Base-by-base conservation (phyloP, 2,329 filamentous ascomycete species). In the Coniella lustricola region DNA sequence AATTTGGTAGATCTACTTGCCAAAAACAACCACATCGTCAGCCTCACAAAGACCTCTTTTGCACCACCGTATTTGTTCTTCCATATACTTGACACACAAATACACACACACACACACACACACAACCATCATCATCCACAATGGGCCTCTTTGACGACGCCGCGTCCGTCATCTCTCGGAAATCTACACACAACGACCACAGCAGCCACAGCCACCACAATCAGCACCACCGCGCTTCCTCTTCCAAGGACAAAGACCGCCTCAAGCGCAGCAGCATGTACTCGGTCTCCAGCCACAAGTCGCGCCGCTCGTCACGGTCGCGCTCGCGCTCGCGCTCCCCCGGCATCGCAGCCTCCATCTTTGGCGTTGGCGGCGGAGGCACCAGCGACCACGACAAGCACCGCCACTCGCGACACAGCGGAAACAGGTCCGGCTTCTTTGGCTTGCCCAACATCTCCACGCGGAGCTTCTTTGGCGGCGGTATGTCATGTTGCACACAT, bases 401-500 rank as follows among this genome's bases (percentile, higher is more conserved):
- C 22, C 51, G 44, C 37, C 41, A 43, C 46, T 44, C 50, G 29
- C 48, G 48, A 8, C 60, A 69, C 60, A 71, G 68, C 57, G 59
- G 65, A 37, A 70, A 67, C n/a, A 60, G 66, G 21, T 63, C 66
- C 29, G 72, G 70, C 45, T 72, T 78, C 59, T 76, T 75, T 53
- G 66, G 71, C 37, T 58, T 73, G 39, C 69, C 70, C 47, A 71
- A 71, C 52, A 59, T 59, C 49, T 70, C 66, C 53, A 66, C 69
- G 37, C 67, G 67, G 44, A 70, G 66, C 55, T 69, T 77, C 60
- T 76, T 77, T 53, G 67, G 68, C 18, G 60, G 61, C 41, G 66
- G 70, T 72, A 62, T 25, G 63, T 61, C 1, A 14, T 17, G 4
- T 36, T 25, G 25, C 36, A 34, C 46, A n/a, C n/a, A n/a, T n/a